phyloP scores from a whole-genome alignment of 768 basidiomycete species.

The Collybiopsis confluens region DNA sequence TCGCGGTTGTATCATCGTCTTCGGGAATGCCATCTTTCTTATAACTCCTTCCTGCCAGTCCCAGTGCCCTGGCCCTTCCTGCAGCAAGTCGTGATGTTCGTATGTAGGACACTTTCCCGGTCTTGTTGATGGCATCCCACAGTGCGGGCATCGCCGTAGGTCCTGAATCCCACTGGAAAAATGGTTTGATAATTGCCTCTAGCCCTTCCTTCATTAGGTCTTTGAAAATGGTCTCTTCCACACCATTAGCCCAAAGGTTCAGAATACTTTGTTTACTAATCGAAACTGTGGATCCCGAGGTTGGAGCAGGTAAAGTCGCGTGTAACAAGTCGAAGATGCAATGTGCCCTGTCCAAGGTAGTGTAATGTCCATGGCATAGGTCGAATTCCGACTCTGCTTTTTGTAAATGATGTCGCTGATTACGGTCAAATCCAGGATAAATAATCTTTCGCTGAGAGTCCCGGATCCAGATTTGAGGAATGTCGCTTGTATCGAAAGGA shows the following conservation, averaged over 20 bases:
- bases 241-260: conserved; percentile 59
- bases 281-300: conserved; percentile 40
- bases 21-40: conserved; percentile 18
- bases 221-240: conserved; percentile 39
- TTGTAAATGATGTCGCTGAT: conserved; percentile 56
- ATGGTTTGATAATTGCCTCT: conserved; percentile 37
- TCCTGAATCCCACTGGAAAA: conserved; percentile 51
- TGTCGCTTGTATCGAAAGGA: conserved; percentile 35
- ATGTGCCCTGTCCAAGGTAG: conserved; percentile 34
- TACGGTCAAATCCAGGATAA: conserved; percentile 33
- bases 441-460: conserved; percentile 60
- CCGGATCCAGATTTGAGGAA: conserved; percentile 58
- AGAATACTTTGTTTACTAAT: conserved; percentile 43
- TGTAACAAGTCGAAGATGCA: conserved; percentile 61
- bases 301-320: conserved; percentile 38
- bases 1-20: conserved; percentile 23
- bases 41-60: conserved; percentile 30
- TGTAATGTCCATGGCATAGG: not conserved
- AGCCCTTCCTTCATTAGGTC: conserved; percentile 49
- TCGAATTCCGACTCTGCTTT: conserved; percentile 31
- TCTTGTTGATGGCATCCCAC: conserved; percentile 44
- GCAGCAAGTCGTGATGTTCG: conserved; percentile 42
- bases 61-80: conserved; percentile 55
- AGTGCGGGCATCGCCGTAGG: conserved; percentile 43
- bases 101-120: conserved; percentile 40